These are phyloP conservation scores for Penicillium psychrosexuale DNA, from an alignment of 2,329 filamentous ascomycete species.

Conservation along the genomic window DNA sequence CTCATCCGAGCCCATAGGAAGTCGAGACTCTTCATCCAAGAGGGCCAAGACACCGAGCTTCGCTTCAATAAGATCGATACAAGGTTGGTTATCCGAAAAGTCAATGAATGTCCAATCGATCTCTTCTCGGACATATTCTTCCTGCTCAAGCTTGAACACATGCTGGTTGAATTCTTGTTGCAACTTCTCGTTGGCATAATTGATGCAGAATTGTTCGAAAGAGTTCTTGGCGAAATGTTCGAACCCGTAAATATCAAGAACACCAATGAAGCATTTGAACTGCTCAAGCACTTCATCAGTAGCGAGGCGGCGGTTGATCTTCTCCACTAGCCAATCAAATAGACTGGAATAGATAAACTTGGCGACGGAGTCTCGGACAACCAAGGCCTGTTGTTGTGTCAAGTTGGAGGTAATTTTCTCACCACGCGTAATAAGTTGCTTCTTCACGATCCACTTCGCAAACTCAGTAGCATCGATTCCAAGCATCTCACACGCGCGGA, in stretches of 20 bases:
- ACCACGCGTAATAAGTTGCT: conserved; percentile 91
- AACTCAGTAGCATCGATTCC: conserved; percentile 85
- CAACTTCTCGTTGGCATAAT: conserved; percentile 98
- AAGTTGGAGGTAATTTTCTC: conserved; percentile 98
- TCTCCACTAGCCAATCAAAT: conserved; percentile 99
- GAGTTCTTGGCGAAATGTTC: conserved; percentile 99
- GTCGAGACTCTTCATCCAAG: conserved; percentile 89
- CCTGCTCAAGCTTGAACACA: conserved; percentile 98
- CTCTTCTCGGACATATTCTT: conserved; percentile 92
- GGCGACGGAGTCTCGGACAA: conserved; percentile 94
- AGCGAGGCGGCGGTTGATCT: conserved; percentile 86
- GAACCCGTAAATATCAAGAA: conserved; percentile 98
- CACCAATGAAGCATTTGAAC: conserved; percentile 89
- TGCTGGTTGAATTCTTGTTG: conserved; percentile 99
- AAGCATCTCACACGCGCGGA: conserved; percentile 76
- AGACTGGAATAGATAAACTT: conserved; percentile 98
- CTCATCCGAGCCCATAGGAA: conserved; percentile 96
- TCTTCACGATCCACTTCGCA: conserved; percentile 98
- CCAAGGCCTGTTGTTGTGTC: conserved; percentile 85
- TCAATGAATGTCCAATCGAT: conserved; percentile 99
- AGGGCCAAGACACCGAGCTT: conserved; percentile 91
- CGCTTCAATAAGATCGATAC: conserved; percentile 96
- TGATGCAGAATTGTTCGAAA: conserved; percentile 99
- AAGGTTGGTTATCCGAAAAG: conserved; percentile 98
- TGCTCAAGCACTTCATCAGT: conserved; percentile 80